Percentiles rank a stretch among this genome's conserved stretches.
phyloP scores from a whole-genome alignment of 169 alveolate genomes.

The Perkinsus olseni region DNA sequence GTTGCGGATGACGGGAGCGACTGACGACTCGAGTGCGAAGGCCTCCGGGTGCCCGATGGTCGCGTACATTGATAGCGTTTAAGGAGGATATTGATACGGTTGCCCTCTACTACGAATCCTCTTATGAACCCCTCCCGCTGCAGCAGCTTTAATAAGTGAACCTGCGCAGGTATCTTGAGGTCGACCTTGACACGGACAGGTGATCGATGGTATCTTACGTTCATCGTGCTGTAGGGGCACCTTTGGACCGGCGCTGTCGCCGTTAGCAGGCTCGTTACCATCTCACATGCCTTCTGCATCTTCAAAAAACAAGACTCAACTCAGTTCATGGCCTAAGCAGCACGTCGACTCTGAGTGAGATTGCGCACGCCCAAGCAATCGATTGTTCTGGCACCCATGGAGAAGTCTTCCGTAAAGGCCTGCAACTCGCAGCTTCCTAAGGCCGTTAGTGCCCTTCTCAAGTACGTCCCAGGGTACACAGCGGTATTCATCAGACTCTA shows the following conservation, averaged over 20 bases:
- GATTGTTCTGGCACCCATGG: neutral
- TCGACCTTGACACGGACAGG: neutral
- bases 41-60: slow-evolving; percentile 11
- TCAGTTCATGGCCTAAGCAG: neutral
- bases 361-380: neutral
- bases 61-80: slow-evolving; percentile 71
- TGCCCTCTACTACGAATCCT: slow-evolving; percentile 73
- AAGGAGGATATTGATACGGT: slow-evolving; percentile 62
- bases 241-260: slow-evolving; percentile 61
- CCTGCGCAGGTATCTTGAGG: neutral
- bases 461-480: neutral
- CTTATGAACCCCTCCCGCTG: slow-evolving; percentile 72
- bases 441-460: neutral
- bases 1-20: slow-evolving; percentile 58
- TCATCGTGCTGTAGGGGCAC: slow-evolving; percentile 60
- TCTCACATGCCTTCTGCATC: slow-evolving; percentile 78
- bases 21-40: neutral
- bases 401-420: neutral
- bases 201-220: slow-evolving; percentile 42
- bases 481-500: too few species aligned
- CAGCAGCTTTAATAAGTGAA: slow-evolving; percentile 45
- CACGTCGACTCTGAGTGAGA: neutral
- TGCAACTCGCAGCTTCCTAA: neutral
- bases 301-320: neutral
- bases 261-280: slow-evolving; percentile 69